Conservation (phyloP, 768 basidiomycete species). For the Suillus bovinus region DNA sequence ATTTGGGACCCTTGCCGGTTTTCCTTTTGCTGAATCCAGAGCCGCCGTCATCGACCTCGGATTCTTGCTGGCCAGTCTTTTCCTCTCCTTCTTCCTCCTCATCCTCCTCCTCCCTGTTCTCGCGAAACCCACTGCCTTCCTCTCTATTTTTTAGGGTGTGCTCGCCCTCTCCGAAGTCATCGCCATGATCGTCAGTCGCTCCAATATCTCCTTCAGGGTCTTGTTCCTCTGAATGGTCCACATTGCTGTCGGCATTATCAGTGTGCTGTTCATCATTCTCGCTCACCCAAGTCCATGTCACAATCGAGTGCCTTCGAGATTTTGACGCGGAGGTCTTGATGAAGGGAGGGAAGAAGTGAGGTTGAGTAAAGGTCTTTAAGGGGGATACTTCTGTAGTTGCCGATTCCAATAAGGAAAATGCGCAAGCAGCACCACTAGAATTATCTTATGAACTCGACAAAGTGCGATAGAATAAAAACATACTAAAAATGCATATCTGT, state of each 20-base stretch:
- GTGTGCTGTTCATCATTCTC: not conserved
- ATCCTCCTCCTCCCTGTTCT: not conserved
- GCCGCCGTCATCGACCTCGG: not conserved
- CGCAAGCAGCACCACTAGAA: not conserved
- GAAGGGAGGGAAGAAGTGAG: not conserved
- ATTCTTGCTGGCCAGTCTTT: not conserved
- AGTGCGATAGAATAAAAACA: not conserved
- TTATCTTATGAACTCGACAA: not conserved
- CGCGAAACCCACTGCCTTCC: not conserved
- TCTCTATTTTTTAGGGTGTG: not conserved
- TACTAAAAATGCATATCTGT: constrained; percentile 8
- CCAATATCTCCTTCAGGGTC: not conserved
- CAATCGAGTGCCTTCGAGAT: not conserved
- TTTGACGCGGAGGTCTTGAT: not conserved
- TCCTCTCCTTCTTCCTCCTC: not conserved
- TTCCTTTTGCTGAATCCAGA: not conserved
- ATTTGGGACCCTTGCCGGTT: not conserved
- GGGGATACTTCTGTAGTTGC: not conserved
- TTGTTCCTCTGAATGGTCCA: not conserved
- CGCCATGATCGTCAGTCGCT: not conserved
- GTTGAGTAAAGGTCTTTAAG: not conserved
- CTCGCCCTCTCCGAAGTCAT: not conserved
- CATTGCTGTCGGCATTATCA: not conserved
- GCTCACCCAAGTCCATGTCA: not conserved
- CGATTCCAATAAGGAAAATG: not conserved